A percentile compares a stretch with the other conserved stretches of the same genome.
These are phyloP conservation scores for Neurospora sp. DNA, from an alignment of 495 filamentous ascomycete species.

Conservation along the genomic window DNA sequence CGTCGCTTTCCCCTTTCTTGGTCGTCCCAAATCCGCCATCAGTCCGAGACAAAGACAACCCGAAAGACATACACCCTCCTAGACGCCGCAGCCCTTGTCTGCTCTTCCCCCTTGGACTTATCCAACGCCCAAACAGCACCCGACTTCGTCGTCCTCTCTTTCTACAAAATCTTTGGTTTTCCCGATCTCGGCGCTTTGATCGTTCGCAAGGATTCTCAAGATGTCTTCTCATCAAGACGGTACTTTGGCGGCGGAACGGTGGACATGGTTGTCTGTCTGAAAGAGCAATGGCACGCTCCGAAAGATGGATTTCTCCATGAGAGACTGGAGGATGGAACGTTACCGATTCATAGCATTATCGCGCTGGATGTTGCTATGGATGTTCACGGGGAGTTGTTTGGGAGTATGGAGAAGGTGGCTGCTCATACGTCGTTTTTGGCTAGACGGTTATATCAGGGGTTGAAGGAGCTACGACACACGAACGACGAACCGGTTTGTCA, in stretches of 20 bases:
- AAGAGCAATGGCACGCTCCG: constrained; percentile 62
- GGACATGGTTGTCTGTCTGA: constrained; percentile 56
- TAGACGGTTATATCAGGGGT: constrained; percentile 44
- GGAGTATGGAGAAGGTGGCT: constrained; percentile 59
- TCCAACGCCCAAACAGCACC: constrained; percentile 50
- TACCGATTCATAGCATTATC: constrained; percentile 81
- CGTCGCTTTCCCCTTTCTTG: constrained; percentile 62
- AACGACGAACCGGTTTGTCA: constrained; percentile 58
- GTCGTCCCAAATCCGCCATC: constrained; percentile 44
- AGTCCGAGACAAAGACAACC: constrained; percentile 42
- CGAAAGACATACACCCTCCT: constrained; percentile 56
- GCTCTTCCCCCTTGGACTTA: constrained; percentile 68
- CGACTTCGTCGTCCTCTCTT: constrained; percentile 82
- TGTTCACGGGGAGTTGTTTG: constrained; percentile 55
- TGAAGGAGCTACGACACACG: constrained; percentile 51
- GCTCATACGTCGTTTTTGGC: constrained; percentile 64
- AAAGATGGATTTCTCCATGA: constrained; percentile 68
- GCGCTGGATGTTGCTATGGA: constrained; percentile 66
- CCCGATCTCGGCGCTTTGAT: constrained; percentile 85
- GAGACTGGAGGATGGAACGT: constrained; percentile 78
- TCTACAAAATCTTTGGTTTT: constrained; percentile 97
- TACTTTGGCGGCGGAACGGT: constrained; percentile 98
- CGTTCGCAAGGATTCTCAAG: constrained; percentile 59
- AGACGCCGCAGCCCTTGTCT: constrained; percentile 81
- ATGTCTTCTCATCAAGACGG: constrained; percentile 50